phyloP scores from a whole-genome alignment of 1,284 basidiomycete species.

The Rhodotorula sp. region DNA sequence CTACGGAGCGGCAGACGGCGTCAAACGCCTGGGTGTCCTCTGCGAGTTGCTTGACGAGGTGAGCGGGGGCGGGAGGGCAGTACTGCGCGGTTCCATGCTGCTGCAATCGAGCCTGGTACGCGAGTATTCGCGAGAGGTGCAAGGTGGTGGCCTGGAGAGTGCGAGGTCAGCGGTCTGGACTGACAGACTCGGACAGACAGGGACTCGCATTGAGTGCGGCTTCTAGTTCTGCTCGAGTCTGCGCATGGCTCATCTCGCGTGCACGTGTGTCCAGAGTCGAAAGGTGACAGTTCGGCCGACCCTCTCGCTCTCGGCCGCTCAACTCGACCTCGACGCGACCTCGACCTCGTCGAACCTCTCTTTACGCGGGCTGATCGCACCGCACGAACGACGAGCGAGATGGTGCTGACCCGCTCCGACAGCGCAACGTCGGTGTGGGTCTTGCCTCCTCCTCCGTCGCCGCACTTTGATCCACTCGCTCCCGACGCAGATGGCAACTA shows the following conservation, averaged over 20 bases:
- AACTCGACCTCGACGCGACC: background rate
- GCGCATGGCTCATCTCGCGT: background rate
- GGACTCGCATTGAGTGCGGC: slow-evolving; percentile 14
- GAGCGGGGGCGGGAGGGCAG: background rate
- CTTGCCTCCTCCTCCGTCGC: background rate
- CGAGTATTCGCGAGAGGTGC: slow-evolving; percentile 25
- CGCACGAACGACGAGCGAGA: background rate
- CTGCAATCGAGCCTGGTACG: slow-evolving; percentile 17
- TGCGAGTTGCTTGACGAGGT: background rate
- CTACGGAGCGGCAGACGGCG: background rate
- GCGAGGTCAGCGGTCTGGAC: background rate
- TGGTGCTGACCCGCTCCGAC: slow-evolving; percentile 15
- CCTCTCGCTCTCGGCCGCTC: no score
- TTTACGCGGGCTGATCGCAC: background rate
- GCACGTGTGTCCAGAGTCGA: background rate
- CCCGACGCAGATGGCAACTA: background rate
- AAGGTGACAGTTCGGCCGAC: no score
- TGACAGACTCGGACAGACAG: background rate
- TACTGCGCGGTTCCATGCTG: slow-evolving; percentile 5
- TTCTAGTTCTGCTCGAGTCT: background rate
- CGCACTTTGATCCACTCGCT: background rate
- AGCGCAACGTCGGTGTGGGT: slow-evolving; percentile 6
- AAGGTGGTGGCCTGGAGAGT: slow-evolving; percentile 12
- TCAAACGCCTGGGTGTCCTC: slow-evolving; percentile 12
- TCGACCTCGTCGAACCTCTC: background rate